Conservation (phyloP, 2,329 filamentous ascomycete genomes). For the Penicillium olsonii region DNA sequence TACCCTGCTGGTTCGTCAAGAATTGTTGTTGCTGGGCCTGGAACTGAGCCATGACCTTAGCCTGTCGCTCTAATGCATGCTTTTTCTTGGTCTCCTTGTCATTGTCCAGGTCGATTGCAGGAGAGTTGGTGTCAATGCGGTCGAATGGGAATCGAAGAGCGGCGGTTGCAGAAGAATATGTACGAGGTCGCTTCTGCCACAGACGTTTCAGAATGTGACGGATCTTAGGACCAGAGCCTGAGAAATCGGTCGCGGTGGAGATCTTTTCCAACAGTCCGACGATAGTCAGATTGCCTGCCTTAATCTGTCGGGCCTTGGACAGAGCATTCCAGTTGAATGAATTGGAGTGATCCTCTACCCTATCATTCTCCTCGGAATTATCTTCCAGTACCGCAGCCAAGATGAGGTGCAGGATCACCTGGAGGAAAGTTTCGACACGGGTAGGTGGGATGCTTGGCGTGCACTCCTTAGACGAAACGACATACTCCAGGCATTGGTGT, state of each 20-base stretch:
- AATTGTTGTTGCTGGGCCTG: constrained; percentile 97
- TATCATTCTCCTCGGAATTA: constrained; percentile 57
- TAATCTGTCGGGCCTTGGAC: constrained; percentile 57
- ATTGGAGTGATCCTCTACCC: constrained; percentile 48
- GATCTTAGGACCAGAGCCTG: constrained; percentile 82
- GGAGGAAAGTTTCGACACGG: constrained; percentile 85
- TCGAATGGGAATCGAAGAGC: constrained; percentile 67
- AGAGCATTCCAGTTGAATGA: constrained; percentile 77
- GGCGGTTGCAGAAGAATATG: constrained; percentile 69
- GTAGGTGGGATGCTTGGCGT: constrained; percentile 77
- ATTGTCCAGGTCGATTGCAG: constrained; percentile 63
- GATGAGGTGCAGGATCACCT: constrained; percentile 84
- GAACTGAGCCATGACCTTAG: constrained; percentile 95
- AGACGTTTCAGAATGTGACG: constrained; percentile 79
- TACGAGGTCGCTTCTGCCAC: constrained; percentile 74
- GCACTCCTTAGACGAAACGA: constrained; percentile 66
- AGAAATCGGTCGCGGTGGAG: constrained; percentile 70
- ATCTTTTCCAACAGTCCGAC: constrained; percentile 56
- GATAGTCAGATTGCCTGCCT: constrained; percentile 48
- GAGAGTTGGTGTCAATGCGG: constrained; percentile 77
- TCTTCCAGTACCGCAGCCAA: constrained; percentile 87
- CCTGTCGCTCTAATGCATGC: constrained; percentile 84
- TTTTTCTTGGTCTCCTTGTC: constrained; percentile 80
- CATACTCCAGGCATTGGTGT: constrained; percentile 83
- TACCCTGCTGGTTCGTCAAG: constrained; percentile 75